These are phyloP conservation scores for Penicillium alfredii DNA, from an alignment of 495 filamentous ascomycete genomes.

Conservation along the genomic window DNA sequence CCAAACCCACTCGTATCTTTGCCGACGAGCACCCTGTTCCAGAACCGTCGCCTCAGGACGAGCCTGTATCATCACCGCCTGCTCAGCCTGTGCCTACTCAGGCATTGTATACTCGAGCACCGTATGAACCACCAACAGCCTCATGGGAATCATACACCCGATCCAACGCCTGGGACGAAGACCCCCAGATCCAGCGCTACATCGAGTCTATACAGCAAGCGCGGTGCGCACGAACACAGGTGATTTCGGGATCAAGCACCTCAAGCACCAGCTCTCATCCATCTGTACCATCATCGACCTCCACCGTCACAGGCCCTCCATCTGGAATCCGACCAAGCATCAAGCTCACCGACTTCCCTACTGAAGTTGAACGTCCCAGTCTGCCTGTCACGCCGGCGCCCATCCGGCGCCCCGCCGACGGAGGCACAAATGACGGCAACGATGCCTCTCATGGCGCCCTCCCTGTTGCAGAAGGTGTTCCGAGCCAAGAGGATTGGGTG, in stretches of 20 bases:
- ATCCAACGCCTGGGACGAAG: slow-evolving; percentile 83
- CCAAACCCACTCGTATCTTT: slow-evolving; percentile 69
- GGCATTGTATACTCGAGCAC: too few species aligned
- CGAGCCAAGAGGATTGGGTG: slow-evolving; percentile 84
- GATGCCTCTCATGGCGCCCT: slow-evolving; percentile 41
- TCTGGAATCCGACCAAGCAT: slow-evolving; percentile 45
- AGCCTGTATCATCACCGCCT: too few species aligned
- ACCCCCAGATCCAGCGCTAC: slow-evolving; percentile 75
- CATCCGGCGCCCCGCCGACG: slow-evolving; percentile 52
- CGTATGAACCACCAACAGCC: slow-evolving; percentile 36
- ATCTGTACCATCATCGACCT: slow-evolving; percentile 1
- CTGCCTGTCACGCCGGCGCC: slow-evolving; percentile 89
- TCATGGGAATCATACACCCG: slow-evolving; percentile 60
- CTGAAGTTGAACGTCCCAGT: slow-evolving; percentile 73
- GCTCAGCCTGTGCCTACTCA: too few species aligned
- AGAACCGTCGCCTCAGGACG: slow-evolving; percentile 8
- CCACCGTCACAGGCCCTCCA: slow-evolving; percentile 2
- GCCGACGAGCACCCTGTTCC: slow-evolving; percentile 40
- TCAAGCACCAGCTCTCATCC: slow-evolving; percentile 3
- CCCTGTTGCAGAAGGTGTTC: slow-evolving; percentile 72
- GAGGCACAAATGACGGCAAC: slow-evolving; percentile 45
- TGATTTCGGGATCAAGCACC: slow-evolving; percentile 30
- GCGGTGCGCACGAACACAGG: slow-evolving; percentile 55
- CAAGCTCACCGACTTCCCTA: slow-evolving; percentile 80
- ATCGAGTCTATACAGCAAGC: slow-evolving; percentile 63